Base-by-base conservation (phyloP, 345 rosid species). In the Citrus sinensis region DNA sequence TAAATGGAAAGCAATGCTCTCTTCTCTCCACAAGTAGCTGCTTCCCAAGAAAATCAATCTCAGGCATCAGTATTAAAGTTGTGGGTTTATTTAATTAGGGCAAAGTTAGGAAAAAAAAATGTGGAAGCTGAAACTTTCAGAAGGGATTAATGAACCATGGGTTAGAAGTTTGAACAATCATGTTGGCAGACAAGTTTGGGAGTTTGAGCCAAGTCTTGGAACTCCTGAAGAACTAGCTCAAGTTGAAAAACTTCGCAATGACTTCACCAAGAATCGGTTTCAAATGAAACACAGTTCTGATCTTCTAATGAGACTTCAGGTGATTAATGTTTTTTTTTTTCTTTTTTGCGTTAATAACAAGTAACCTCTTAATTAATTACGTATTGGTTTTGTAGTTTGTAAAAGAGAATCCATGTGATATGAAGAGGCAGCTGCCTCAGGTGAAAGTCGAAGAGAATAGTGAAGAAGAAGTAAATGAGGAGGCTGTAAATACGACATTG, bases 141-240 rank as follows among this genome's bases (percentile, higher is more conserved):
- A 78, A 73, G 92, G 87, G 24, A 51, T 75, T 22, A 89, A 81
- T 19, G 92, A 77, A 9, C 76, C 79, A 14, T 22, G 80, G 82
- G 20, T 85, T 9, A 71, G 5, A 35, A 85, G 83, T 19, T 67
- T 60, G 29, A 89, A 90, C 76, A 67, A 71, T 56, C 83, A 84
- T 46, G 49, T 84, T 6, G 94, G 94, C 3, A 83, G 91, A 72
- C 92, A 89, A 66, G 75, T 66, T n/a, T 88, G 94, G 94, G 89
- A 85, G 69, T 89, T 88, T 25, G 88, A 88, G 39, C 84, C 85
- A 1, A 40, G 76, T 32, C 80, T 79, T 2, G 92, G 88, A 51
- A 79, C 78, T 0, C 70, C 55, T 3, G 75, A 73, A 58, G 88
- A 88, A 20, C 77, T 71, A 24, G 84, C 80, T 68, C 69, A 34